Base-by-base conservation (phyloP, 2,329 filamentous ascomycete genomes). In the Pseudogymnoascus sp. region DNA sequence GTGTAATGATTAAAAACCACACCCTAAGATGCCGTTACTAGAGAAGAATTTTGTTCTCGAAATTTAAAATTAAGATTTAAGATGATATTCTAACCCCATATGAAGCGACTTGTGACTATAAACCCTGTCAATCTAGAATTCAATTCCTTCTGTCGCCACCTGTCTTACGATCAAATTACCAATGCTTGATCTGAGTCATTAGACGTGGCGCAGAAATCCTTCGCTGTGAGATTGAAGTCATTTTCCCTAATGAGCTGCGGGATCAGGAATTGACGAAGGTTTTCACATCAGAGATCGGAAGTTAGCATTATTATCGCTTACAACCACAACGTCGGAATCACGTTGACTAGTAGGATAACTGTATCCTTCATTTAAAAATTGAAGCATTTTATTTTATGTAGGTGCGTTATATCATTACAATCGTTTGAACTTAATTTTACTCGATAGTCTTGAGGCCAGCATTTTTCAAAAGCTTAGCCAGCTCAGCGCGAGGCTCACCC, bases 391-490 rank as follows among this genome's bases (percentile, higher is more conserved):
- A 34, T 34, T 34, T 34, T 34, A 34, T 34, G 31, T 34, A 34
- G 31, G 31, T 34, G 10, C 31, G 31, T 34, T 11, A 34, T 34
- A 34, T 34, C 31, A 34, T 34, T 34, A 34, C 31, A 34, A 34
- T 34, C 31, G 31, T 34, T 34, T 10, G 3, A 34, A 10, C 31
- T 7, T 10, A 34, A 11, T 34, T 34, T 34, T 11, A 59, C 62
- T 65, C 72, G 64, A 73, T 64, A 63, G 71, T 70, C 64, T 75
- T 69, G 2, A 78, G 71, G 12, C 77, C 77, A 29, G 78, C 77
- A 66, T 74, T 68, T 64, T 74, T 71, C 26, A 81, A 66, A 37
- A 77, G 54, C 11, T 64, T 66, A 64, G 73, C 75, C 23, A 80
- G 64, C 69, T 79, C 75, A 2, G 68, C 70, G 65, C 67, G 69